phyloP scores from a whole-genome alignment of 768 basidiomycete genomes.

The Mrakia frigida region DNA sequence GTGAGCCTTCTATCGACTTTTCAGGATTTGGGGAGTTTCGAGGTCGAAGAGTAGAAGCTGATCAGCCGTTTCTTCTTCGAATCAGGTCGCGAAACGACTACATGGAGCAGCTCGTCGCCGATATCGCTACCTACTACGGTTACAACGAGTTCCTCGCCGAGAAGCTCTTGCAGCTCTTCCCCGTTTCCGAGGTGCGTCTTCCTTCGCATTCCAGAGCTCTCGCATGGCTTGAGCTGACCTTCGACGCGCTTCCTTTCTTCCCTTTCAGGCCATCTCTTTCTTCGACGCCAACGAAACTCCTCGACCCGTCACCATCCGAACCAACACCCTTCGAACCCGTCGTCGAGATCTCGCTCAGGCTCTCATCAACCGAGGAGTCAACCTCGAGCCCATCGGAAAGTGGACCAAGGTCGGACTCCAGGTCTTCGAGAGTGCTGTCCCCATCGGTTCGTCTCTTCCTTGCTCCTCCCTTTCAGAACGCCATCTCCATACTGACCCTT shows the following conservation, averaged over 20 bases:
- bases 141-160: constrained; percentile 94
- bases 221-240: background rate
- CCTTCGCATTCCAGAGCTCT: background rate
- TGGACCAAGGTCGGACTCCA: constrained; percentile 99
- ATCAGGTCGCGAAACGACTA: constrained; percentile 82
- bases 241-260: background rate
- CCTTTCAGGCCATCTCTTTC: constrained; percentile 83
- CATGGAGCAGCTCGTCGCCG: constrained; percentile 74
- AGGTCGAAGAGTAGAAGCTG: constrained; percentile 4
- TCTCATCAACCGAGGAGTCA: constrained; percentile 91
- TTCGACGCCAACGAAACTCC: constrained; percentile 96
- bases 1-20: constrained; percentile 34
- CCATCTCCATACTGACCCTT: background rate
- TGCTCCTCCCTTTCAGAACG: constrained; percentile 4
- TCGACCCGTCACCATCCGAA: constrained; percentile 94
- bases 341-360: constrained; percentile 90
- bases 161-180: constrained; percentile 89
- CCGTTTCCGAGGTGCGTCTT: constrained; percentile 72
- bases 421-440: constrained; percentile 92
- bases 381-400: constrained; percentile 95
- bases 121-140: constrained; percentile 93
- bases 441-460: constrained; percentile 61
- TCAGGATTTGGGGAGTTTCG: background rate
- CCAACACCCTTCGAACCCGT: constrained; percentile 89
- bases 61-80: background rate